These are phyloP conservation scores for Leccinum ponderosum DNA, from an alignment of 1,284 basidiomycete genomes.

Conservation along the genomic window DNA sequence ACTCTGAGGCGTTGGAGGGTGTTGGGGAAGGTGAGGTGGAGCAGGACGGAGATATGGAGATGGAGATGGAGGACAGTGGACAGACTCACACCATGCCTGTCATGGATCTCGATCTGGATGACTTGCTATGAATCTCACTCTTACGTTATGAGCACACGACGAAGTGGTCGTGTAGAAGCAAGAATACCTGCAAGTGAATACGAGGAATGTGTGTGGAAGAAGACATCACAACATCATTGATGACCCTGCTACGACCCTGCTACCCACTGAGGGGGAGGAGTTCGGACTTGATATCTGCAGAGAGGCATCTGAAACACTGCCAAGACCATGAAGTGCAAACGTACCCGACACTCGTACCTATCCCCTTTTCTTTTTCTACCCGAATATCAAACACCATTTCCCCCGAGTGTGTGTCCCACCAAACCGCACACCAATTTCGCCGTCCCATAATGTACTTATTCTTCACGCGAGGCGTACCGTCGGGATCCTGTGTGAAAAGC, in stretches of 20 bases:
- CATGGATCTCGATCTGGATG: constrained; percentile 30
- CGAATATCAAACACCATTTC: constrained; percentile 86
- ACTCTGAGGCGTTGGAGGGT: constrained; percentile 41
- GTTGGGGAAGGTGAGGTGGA: constrained; percentile 30
- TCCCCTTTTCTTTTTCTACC: constrained; percentile 82
- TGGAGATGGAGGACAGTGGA: constrained; percentile 24
- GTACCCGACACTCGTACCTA: constrained; percentile 75
- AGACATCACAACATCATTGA: constrained; percentile 9
- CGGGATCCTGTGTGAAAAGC: constrained; percentile 77
- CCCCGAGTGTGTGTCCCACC: constrained; percentile 58
- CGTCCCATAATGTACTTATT: constrained; percentile 84
- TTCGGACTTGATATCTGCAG: constrained; percentile 47
- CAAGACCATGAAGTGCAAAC: constrained; percentile 12
- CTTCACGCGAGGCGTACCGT: constrained; percentile 62
- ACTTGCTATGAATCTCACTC: constrained; percentile 21
- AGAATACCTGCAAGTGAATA: neutral
- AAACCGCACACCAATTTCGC: constrained; percentile 88
- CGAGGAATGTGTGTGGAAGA: neutral
- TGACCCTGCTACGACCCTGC: constrained; percentile 14
- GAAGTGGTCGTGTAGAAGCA: constrained; percentile 1
- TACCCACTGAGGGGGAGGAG: constrained; percentile 54
- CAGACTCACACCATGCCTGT: constrained; percentile 24
- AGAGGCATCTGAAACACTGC: neutral
- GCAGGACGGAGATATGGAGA: constrained; percentile 22
- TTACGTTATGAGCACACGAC: neutral